These are phyloP conservation scores for Rhizophora mangle DNA, from an alignment of 345 rosid genomes.

Conservation along the genomic window DNA sequence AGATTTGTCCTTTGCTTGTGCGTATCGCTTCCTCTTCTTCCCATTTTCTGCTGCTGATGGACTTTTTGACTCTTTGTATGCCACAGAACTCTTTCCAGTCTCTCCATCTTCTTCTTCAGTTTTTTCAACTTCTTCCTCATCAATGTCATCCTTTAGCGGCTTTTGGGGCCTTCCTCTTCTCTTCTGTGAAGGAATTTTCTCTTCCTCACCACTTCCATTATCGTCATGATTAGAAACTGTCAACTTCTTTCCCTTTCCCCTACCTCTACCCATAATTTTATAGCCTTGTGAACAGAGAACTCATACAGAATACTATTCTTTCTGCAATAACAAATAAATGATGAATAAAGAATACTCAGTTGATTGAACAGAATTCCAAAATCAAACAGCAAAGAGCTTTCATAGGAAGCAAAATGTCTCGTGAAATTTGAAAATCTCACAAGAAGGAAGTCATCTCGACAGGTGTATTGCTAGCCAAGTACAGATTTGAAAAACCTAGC, in stretches of 20 bases:
- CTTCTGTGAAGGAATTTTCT: constrained; percentile 62
- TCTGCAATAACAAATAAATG: constrained; percentile 26
- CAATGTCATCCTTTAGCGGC: constrained; percentile 55
- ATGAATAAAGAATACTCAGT: constrained; percentile 1
- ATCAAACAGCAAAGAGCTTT: background rate
- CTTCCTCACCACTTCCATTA: constrained; percentile 60
- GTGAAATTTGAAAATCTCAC: background rate
- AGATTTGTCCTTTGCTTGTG: constrained; percentile 47
- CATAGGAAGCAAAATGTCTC: background rate
- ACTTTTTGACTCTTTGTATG: constrained; percentile 40
- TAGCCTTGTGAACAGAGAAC: constrained; percentile 14
- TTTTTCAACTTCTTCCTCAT: constrained; percentile 49
- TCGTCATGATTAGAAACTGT: constrained; percentile 51
- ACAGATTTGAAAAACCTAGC: background rate
- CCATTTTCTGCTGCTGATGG: constrained; percentile 46
- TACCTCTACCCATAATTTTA: constrained; percentile 69
- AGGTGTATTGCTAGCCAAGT: background rate
- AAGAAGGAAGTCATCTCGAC: background rate
- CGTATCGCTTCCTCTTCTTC: constrained; percentile 54
- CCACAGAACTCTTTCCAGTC: constrained; percentile 33
- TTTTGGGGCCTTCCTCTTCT: constrained; percentile 74
- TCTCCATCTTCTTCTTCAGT: constrained; percentile 51
- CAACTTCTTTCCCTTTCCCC: constrained; percentile 61
- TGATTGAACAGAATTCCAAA: constrained; percentile 5
- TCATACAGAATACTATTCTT: constrained; percentile 25